These are phyloP conservation scores for Capronia americana DNA, from an alignment of 2,329 filamentous ascomycete species.

Conservation along the genomic window DNA sequence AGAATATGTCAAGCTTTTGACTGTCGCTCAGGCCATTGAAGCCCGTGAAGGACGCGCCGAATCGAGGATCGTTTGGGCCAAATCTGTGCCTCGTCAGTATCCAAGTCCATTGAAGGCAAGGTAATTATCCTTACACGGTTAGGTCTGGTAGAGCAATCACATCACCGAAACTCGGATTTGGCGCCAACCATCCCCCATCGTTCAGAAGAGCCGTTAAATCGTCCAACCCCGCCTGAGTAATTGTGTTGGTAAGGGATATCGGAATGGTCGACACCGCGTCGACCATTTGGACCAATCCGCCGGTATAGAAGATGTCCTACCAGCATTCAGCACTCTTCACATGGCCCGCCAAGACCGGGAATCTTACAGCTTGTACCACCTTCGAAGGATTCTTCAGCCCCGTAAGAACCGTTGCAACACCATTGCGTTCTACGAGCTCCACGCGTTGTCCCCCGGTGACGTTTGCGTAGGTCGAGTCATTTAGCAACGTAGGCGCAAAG, in stretches of 20 bases:
- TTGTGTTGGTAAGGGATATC: neutral
- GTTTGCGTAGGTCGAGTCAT: neutral
- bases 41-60: neutral
- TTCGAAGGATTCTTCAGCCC: neutral
- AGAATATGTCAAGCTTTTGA: neutral
- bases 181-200: neutral
- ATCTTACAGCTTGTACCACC: neutral
- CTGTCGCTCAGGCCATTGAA: neutral
- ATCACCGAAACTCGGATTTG: neutral
- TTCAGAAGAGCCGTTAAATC: slow-evolving; percentile 2
- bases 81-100: neutral
- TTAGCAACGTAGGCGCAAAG: neutral
- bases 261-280: neutral
- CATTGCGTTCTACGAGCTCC: neutral
- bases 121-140: neutral
- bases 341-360: neutral
- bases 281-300: neutral
- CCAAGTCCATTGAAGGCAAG: neutral
- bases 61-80: neutral
- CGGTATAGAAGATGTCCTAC: slow-evolving; percentile 1
- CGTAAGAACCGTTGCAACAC: neutral
- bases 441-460: neutral
- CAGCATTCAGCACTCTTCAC: neutral
- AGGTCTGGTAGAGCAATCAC: neutral
- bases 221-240: neutral